A percentile compares a stretch with the other conserved stretches of the same genome.
phyloP scores from a whole-genome alignment of 306 rosid species.

The Cyclanthera cordifolia region DNA sequence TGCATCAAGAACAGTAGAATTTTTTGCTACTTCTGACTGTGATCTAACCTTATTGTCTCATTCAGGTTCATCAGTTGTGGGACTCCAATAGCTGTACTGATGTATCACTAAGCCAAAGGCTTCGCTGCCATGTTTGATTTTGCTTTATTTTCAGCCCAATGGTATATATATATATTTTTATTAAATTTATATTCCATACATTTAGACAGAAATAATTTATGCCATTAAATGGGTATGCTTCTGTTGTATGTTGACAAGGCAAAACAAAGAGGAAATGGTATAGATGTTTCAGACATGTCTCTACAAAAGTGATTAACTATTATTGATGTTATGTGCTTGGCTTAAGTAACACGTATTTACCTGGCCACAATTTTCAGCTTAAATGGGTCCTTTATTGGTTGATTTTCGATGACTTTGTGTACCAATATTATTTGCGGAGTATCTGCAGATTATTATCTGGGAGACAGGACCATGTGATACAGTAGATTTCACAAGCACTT shows the following conservation, averaged over 20 bases:
- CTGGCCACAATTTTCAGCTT: background rate
- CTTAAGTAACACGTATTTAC: background rate
- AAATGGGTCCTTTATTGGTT: background rate
- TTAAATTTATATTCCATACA: background rate
- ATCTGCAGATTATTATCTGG: background rate
- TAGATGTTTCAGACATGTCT: conserved; percentile 5
- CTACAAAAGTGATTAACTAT: background rate
- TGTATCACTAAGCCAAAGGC: background rate
- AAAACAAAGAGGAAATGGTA: background rate
- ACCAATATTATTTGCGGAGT: background rate
- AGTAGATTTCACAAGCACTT: conserved; percentile 3
- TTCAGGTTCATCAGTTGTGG: background rate
- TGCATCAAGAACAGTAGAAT: background rate
- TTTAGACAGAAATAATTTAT: conserved; percentile 6
- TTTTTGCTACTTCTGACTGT: background rate
- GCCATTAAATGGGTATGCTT: conserved; percentile 4
- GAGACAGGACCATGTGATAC: conserved; percentile 11
- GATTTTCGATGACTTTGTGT: background rate
- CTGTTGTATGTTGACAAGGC: background rate
- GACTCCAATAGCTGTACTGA: conserved; percentile 9
- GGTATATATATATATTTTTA: background rate
- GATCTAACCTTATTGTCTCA: background rate
- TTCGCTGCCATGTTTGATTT: background rate
- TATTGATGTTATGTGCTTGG: background rate
- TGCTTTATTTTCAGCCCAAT: background rate